Evolutionary conservation across 2,329 filamentous ascomycete genomes (phyloP), one percentile per base, ranked within the genome.

Genomic region (Pleomassaria siparia): DNA sequence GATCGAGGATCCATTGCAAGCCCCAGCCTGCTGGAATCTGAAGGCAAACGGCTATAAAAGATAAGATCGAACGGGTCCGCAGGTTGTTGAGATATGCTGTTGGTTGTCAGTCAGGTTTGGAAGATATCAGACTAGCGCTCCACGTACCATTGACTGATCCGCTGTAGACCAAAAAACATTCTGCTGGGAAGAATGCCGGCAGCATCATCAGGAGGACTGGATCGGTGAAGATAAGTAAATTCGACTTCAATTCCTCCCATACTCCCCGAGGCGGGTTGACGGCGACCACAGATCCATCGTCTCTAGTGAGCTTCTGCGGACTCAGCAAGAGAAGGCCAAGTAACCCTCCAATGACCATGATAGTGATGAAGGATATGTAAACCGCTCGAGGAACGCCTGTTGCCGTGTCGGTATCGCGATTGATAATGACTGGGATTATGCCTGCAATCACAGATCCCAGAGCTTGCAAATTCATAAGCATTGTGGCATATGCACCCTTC

Each of bases 351-450:
- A 64, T 24, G 25, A 63, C 49, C 61, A 66, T 66, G 32, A 65
- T 62, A 9, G 55, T 24, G 33, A 66, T 62, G 44, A 64, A 66
- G 4, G 60, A 54, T 15, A 66, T 64, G 35, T 66, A 66, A 5
- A 66, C 62, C n/a, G 60, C 53, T 29, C 59, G 46, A 24, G 63
- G 63, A 3, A 66, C 63, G 13, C 63, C 63, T 6, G 55, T 57
- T n/a, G 57, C 60, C 7, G 55, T 61, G n/a, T 60, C 56, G 10
- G 62, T 61, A 33, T 64, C 45, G 13, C 55, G 50, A 43, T 66
- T 66, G 46, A 66, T 64, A 35, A 66, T 62, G 18, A 66, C 57
- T 4, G 62, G 61, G n/a, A 66, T 66, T 18, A 66, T 64, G 13
- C 63, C 60, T 26, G 60, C 59, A 40, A 64, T 59, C 35, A 60